Conservation (phyloP, 1,284 basidiomycete genomes). For the Malassezia caprae region DNA sequence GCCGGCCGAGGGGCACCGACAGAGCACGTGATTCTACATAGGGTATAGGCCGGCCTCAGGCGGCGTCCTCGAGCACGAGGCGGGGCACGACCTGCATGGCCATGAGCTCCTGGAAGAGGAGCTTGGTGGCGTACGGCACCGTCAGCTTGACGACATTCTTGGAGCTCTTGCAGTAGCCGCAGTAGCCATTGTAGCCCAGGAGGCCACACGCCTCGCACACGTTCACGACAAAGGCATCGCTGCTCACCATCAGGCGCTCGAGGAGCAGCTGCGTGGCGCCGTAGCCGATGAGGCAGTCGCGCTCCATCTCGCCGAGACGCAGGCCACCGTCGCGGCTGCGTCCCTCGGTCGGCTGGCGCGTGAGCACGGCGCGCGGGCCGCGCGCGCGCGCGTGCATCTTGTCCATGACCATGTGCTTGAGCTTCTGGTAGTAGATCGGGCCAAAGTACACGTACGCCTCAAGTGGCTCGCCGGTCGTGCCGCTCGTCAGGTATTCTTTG, state of each 20-base stretch:
- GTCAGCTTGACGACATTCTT: constrained; percentile 91
- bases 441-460: constrained; percentile 98
- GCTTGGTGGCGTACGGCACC: constrained; percentile 95
- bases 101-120: constrained; percentile 86
- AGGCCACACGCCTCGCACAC: constrained; percentile 84
- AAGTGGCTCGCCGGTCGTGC: constrained; percentile 89
- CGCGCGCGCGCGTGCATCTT: constrained; percentile 89
- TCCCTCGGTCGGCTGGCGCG: constrained; percentile 96
- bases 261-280: constrained; percentile 81
- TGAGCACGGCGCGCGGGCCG: constrained; percentile 89
- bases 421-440: constrained; percentile 80
- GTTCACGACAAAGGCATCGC: constrained; percentile 88
- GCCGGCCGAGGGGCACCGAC: background rate
- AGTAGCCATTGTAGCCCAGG: constrained; percentile 68
- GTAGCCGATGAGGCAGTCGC: constrained; percentile 60
- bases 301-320: constrained; percentile 96
- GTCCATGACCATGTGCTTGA: constrained; percentile 68
- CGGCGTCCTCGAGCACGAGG: constrained; percentile 45
- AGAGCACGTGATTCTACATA: background rate
- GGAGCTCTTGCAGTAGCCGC: constrained; percentile 69
- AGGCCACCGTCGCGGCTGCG: constrained; percentile 92
- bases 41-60: constrained; percentile 3
- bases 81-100: constrained; percentile 51
- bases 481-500: constrained; percentile 95
- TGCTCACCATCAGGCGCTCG: constrained; percentile 87